phyloP scores from a whole-genome alignment of 345 rosid genomes.

The Rhizophora apiculata region DNA sequence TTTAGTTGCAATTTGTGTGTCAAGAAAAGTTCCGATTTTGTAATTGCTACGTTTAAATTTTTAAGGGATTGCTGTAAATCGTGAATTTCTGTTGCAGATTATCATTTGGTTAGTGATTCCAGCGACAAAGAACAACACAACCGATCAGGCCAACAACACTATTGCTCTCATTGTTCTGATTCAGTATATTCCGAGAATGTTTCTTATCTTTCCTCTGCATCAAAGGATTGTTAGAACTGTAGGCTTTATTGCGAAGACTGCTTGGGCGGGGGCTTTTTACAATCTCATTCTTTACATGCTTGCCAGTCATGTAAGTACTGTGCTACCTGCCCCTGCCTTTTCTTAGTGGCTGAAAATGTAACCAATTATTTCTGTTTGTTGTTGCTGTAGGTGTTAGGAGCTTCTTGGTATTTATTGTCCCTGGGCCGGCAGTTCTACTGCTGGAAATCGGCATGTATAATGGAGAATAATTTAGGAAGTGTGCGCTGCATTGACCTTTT shows the following conservation, averaged over 20 bases:
- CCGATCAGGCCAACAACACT: slow-evolving; percentile 64
- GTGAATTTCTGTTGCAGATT: slow-evolving; percentile 37
- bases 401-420: slow-evolving; percentile 76
- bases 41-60: too few relatives aligned
- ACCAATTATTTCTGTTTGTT: background rate
- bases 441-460: slow-evolving; percentile 59
- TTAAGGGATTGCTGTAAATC: too few relatives aligned
- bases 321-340: background rate
- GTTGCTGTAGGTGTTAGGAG: slow-evolving; percentile 61
- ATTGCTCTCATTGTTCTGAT: slow-evolving; percentile 63
- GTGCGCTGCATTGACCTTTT: slow-evolving; percentile 57
- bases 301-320: slow-evolving; percentile 60
- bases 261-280: slow-evolving; percentile 88
- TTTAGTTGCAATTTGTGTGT: background rate
- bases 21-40: too few relatives aligned
- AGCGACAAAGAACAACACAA: slow-evolving; percentile 41
- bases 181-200: slow-evolving; percentile 77
- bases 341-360: background rate
- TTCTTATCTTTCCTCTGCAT: slow-evolving; percentile 71
- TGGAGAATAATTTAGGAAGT: slow-evolving; percentile 36
- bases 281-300: slow-evolving; percentile 75
- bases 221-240: slow-evolving; percentile 64
- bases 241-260: slow-evolving; percentile 68
- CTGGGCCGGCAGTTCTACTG: slow-evolving; percentile 69
- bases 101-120: slow-evolving; percentile 72